A percentile compares a stretch with the other conserved stretches of the same genome.
These are phyloP conservation scores for Colletotrichum horii DNA, from an alignment of 2,329 filamentous ascomycete genomes.

Conservation along the genomic window DNA sequence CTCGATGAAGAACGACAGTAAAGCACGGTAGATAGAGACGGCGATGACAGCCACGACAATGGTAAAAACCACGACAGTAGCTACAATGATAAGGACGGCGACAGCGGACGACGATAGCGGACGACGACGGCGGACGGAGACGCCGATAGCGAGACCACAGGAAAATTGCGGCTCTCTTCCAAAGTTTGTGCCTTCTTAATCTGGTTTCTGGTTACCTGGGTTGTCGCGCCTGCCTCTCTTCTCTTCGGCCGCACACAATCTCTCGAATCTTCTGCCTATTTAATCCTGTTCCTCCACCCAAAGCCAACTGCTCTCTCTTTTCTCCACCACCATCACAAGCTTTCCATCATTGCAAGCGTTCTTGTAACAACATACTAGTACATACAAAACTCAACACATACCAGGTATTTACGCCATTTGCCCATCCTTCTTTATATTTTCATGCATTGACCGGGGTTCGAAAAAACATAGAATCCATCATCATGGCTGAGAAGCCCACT, in stretches of 20 bases:
- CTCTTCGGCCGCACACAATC: background rate
- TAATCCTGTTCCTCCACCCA: background rate
- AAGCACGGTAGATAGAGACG: background rate
- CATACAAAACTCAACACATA: background rate
- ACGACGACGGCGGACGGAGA: background rate
- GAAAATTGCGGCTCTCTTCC: background rate
- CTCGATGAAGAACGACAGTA: background rate
- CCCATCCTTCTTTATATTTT: background rate
- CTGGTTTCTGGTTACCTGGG: background rate
- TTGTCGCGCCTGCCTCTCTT: background rate
- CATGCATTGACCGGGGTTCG: background rate
- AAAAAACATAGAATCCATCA: background rate
- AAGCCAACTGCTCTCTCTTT: background rate
- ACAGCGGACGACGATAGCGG: background rate
- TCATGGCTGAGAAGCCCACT: constrained; percentile 31
- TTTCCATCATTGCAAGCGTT: background rate
- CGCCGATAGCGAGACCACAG: background rate
- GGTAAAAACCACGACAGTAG: no score
- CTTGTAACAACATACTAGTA: background rate
- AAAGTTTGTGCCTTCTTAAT: background rate
- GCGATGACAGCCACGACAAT: no score
- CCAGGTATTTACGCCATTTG: background rate
- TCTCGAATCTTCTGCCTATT: background rate
- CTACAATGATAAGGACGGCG: no score
- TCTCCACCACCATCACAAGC: background rate